A percentile compares a stretch with the other conserved stretches of the same genome.
Conservation (phyloP, 345 rosid genomes). For the Corchorus capsularis region DNA sequence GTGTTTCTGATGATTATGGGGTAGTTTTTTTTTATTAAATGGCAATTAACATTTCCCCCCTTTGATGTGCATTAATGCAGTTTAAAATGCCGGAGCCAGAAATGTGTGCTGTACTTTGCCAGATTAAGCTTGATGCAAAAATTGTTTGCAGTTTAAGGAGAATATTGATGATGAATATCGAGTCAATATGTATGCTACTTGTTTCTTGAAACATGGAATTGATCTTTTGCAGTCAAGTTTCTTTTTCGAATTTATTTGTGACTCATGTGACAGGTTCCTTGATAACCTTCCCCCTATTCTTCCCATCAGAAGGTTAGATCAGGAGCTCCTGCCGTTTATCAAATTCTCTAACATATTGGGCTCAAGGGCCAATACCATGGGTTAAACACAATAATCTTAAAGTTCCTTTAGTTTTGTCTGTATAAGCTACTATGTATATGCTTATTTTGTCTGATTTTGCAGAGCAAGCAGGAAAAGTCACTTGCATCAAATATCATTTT, state of each 20-base stretch:
- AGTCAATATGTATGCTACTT: conserved; percentile 73
- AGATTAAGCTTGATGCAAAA: conserved; percentile 56
- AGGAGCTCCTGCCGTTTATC: conserved; percentile 70
- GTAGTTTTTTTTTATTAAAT: background rate
- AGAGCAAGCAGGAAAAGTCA: conserved; percentile 86
- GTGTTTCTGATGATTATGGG: background rate
- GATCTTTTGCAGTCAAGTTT: background rate
- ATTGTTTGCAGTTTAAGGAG: conserved; percentile 72
- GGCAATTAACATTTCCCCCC: conserved; percentile 15
- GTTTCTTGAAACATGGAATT: background rate
- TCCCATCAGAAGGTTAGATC: conserved; percentile 71
- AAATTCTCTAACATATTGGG: conserved; percentile 89
- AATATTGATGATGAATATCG: conserved; percentile 92
- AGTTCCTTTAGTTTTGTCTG: conserved; percentile 13
- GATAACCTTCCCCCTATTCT: conserved; percentile 95
- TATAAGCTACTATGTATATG: conserved; percentile 16
- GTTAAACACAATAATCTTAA: conserved; percentile 39
- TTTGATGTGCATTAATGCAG: conserved; percentile 41
- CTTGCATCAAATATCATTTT: background rate
- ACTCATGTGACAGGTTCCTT: conserved; percentile 69
- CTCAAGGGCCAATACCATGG: conserved; percentile 88
- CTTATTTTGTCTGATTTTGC: conserved; percentile 24
- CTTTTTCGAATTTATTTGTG: conserved; percentile 29
- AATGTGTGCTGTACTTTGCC: conserved; percentile 76
- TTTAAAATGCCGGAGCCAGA: conserved; percentile 89